Evolutionary conservation across 257 asterid species (phyloP), one percentile per base, ranked within the genome.

Genomic region (Paulownia fortunei): DNA sequence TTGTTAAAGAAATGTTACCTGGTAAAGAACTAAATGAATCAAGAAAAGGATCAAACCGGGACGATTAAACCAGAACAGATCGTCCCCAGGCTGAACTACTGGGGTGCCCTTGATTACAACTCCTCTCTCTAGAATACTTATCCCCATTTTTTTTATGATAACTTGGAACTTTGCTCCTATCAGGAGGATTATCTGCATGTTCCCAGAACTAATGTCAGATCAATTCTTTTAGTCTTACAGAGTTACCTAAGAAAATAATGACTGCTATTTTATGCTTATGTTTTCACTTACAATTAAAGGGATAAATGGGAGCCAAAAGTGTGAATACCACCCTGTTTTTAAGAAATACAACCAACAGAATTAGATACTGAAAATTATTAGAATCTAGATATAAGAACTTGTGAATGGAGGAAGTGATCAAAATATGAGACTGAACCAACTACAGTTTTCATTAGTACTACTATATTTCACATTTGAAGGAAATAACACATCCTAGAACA

Each of bases 151-250:
- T 59, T 98, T 90, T 46, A 95, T 95, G 6, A 91, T 89, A 39
- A 91, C 94, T 88, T 95, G 98, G 72, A 93, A 77, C 73, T 95
- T 93, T 37, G 97, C 88, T 67, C 99, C 99, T 7, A 93, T 88
- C 76, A 93, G 39, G 23, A 95, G 84, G 34, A 95, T 82, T 24
- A 89, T 82, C 99, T 95, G 88, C 52, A 59, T 39, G 23, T 9
- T 1, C 8, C 2, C 47, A 26, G 56, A 42, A 74, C 4, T 19
- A 24, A 6, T 15, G 46, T 69, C 27, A 74, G 61, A 37, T 39
- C 34, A 37, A 13, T 3, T 12, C 6, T 72, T 62, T 8, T 21
- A 54, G 27, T 39, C 19, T 21, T 41, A 24, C n/a, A 3, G 13
- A 32, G 36, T n/a, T 30, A 30, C 26, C 13, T 37, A 0, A 58